These are phyloP conservation scores for Neurospora cerealis DNA, from an alignment of 495 filamentous ascomycete genomes.

Conservation along the genomic window DNA sequence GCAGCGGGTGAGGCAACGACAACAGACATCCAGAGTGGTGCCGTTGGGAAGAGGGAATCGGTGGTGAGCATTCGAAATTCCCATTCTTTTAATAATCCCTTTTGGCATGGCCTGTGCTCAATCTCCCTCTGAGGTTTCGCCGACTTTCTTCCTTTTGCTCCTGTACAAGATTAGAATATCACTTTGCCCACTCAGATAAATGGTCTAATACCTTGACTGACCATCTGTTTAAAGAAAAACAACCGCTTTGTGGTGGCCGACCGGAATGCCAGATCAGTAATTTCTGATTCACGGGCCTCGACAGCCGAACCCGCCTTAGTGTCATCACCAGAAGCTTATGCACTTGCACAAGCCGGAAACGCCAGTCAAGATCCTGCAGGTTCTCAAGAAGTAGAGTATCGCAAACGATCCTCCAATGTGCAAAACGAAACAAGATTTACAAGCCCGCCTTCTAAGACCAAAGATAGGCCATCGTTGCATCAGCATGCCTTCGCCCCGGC, in stretches of 20 bases:
- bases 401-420: neutral
- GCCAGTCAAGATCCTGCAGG: neutral
- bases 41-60: constrained; percentile 5
- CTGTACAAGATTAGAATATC: neutral
- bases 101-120: neutral
- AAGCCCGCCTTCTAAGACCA: neutral
- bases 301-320: neutral
- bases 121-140: neutral
- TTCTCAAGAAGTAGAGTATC: neutral
- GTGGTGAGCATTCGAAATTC: constrained; percentile 6
- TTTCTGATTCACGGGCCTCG: neutral
- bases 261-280: constrained; percentile 10
- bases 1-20: neutral
- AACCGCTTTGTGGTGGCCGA: constrained; percentile 22
- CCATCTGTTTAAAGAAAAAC: constrained; percentile 4
- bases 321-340: neutral
- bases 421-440: neutral
- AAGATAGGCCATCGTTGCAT: neutral
- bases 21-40: neutral
- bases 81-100: neutral
- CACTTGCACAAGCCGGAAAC: neutral
- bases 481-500: neutral
- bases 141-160: neutral
- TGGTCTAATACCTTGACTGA: neutral
- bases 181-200: neutral